phyloP scores from a whole-genome alignment of 768 basidiomycete genomes.

The Kwoniella heveanensis region DNA sequence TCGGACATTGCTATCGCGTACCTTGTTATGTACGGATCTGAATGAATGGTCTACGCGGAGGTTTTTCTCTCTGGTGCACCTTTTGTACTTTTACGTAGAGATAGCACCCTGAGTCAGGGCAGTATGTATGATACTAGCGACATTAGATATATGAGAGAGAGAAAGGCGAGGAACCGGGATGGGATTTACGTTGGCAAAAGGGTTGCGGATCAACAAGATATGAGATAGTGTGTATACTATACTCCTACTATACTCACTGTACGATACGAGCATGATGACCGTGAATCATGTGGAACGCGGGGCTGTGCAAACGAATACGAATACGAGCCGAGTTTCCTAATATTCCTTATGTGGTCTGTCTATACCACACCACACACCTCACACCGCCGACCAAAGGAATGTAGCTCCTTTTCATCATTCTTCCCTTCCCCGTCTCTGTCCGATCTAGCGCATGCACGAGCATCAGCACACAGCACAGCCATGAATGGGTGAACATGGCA shows the following conservation, averaged over 20 bases:
- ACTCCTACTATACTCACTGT: too few species aligned
- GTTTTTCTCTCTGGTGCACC: background rate
- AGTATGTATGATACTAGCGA: background rate
- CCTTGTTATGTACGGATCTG: background rate
- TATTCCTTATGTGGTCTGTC: background rate
- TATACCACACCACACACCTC: too few species aligned
- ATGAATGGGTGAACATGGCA: too few species aligned
- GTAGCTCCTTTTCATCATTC: too few species aligned
- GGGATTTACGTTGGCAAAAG: background rate
- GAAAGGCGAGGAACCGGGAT: background rate
- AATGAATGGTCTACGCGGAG: background rate
- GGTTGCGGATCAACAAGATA: background rate
- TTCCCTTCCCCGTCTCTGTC: too few species aligned
- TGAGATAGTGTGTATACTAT: too few species aligned
- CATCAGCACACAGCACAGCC: too few species aligned
- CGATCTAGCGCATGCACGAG: too few species aligned
- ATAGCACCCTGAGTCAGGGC: background rate
- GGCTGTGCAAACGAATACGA: background rate
- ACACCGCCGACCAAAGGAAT: background rate
- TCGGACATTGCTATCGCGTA: background rate
- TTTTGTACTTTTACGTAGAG: background rate
- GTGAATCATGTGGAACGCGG: slow-evolving; percentile 1
- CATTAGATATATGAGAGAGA: too few species aligned
- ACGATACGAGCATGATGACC: too few species aligned
- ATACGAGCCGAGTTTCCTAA: too few species aligned